Conservation (phyloP, 208 protist species). For the Acanthamoeba triangularis region DNA sequence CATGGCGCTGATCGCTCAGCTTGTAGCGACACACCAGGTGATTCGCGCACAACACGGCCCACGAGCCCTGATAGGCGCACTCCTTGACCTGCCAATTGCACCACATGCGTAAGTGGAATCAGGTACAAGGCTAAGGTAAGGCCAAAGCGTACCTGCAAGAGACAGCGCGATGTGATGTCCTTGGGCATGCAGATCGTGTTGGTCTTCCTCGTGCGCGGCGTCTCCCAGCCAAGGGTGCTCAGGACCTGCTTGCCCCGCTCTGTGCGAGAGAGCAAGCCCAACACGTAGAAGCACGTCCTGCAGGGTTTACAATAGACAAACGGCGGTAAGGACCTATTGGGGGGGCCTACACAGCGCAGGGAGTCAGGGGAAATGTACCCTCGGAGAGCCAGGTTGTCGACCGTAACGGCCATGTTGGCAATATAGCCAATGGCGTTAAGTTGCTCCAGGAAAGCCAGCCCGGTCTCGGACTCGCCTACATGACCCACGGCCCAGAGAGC, state of each 20-base stretch:
- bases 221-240: slow-evolving; percentile 77
- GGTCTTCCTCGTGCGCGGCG: slow-evolving; percentile 65
- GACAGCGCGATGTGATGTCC: slow-evolving; percentile 52
- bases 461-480: slow-evolving; percentile 77
- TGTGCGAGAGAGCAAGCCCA: slow-evolving; percentile 81
- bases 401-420: slow-evolving; percentile 71
- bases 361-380: slow-evolving; percentile 9
- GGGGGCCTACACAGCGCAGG: neutral
- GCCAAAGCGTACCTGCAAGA: neutral
- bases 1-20: slow-evolving; percentile 64
- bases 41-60: slow-evolving; percentile 30
- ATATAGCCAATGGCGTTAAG: slow-evolving; percentile 38
- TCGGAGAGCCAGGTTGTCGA: slow-evolving; percentile 77
- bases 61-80: slow-evolving; percentile 78
- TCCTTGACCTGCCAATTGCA: neutral
- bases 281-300: slow-evolving; percentile 83
- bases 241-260: slow-evolving; percentile 72
- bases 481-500: slow-evolving; percentile 78
- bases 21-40: slow-evolving; percentile 41
- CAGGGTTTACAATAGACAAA: neutral
- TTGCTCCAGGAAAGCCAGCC: slow-evolving; percentile 74
- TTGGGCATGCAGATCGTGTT: slow-evolving; percentile 81
- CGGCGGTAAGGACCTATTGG: neutral
- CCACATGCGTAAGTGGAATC: neutral
- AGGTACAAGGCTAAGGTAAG: neutral